phyloP scores from a whole-genome alignment of 164 flowering plant genomes.

The Vitis riparia region DNA sequence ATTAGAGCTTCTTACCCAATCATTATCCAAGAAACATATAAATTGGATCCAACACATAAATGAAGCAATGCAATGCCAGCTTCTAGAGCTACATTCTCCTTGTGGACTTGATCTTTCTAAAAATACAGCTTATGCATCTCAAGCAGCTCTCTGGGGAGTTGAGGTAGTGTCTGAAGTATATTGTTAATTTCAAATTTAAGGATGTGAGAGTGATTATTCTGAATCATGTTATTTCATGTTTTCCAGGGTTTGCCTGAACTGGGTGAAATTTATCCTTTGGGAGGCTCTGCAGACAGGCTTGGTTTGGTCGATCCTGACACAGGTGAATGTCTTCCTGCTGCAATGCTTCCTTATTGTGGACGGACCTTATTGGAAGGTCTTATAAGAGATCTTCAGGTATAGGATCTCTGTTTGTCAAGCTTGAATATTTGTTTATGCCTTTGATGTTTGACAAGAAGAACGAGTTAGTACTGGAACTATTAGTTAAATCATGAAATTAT shows the following conservation, averaged over 20 bases:
- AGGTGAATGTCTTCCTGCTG: slow-evolving; percentile 98
- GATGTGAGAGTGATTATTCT: slow-evolving; percentile 6
- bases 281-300: slow-evolving; percentile 97
- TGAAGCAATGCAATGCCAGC: slow-evolving; percentile 42
- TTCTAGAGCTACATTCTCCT: slow-evolving; percentile 76
- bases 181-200: slow-evolving; percentile 1
- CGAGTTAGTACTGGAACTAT: neutral
- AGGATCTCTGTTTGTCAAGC: slow-evolving; percentile 14
- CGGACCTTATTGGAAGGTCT: slow-evolving; percentile 95
- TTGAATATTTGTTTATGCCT: slow-evolving; percentile 6
- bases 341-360: slow-evolving; percentile 98
- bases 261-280: slow-evolving; percentile 96
- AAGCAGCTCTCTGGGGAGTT: slow-evolving; percentile 97
- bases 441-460: slow-evolving; percentile 13
- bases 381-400: slow-evolving; percentile 99
- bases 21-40: slow-evolving; percentile 38
- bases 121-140: slow-evolving; percentile 80
- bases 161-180: slow-evolving; percentile 54
- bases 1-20: slow-evolving; percentile 67
- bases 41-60: slow-evolving; percentile 37
- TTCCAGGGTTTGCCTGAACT: slow-evolving; percentile 88
- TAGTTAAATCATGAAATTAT: no score
- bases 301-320: slow-evolving; percentile 87
- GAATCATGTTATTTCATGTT: slow-evolving; percentile 27
- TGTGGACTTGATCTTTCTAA: slow-evolving; percentile 71